phyloP scores from a whole-genome alignment of 768 basidiomycete genomes.

The Dictyophora rubrovolvata region DNA sequence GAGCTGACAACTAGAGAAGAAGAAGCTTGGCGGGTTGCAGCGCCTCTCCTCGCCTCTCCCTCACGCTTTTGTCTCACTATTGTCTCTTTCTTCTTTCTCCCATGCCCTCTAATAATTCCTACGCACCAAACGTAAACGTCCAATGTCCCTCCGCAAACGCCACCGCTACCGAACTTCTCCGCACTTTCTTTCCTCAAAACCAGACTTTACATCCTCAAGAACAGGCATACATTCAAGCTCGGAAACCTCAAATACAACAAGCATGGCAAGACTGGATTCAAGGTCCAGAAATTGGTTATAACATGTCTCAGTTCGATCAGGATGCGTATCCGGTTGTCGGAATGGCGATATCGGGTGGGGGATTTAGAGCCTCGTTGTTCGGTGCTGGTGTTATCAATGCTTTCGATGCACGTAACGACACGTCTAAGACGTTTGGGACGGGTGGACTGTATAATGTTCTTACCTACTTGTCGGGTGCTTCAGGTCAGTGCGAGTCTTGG shows the following conservation, averaged over 20 bases:
- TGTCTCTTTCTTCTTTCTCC: neutral
- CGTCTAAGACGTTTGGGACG: slow-evolving; percentile 44
- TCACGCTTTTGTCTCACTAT: neutral
- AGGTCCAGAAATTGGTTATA: slow-evolving; percentile 42
- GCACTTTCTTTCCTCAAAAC: slow-evolving; percentile 38
- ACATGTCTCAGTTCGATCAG: slow-evolving; percentile 28
- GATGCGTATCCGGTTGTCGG: slow-evolving; percentile 30
- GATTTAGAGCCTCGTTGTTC: slow-evolving; percentile 56
- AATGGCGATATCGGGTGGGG: slow-evolving; percentile 62
- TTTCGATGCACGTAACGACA: slow-evolving; percentile 51
- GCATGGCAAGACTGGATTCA: slow-evolving; percentile 56
- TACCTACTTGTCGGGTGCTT: slow-evolving; percentile 58
- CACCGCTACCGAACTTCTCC: slow-evolving; percentile 27
- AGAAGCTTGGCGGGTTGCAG: no score
- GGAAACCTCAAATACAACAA: slow-evolving; percentile 30
- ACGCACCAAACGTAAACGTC: slow-evolving; percentile 40
- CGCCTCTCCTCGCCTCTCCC: no score
- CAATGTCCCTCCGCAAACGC: slow-evolving; percentile 42
- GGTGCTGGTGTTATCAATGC: slow-evolving; percentile 50
- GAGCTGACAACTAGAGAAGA: no score
- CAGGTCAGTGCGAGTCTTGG: slow-evolving; percentile 43
- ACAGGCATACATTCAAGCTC: slow-evolving; percentile 33
- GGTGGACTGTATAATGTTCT: slow-evolving; percentile 64
- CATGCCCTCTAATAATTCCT: slow-evolving; percentile 15
- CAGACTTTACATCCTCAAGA: slow-evolving; percentile 45